Base-by-base conservation (phyloP, 2,329 filamentous ascomycete species). In the Arachnomyces sp. region DNA sequence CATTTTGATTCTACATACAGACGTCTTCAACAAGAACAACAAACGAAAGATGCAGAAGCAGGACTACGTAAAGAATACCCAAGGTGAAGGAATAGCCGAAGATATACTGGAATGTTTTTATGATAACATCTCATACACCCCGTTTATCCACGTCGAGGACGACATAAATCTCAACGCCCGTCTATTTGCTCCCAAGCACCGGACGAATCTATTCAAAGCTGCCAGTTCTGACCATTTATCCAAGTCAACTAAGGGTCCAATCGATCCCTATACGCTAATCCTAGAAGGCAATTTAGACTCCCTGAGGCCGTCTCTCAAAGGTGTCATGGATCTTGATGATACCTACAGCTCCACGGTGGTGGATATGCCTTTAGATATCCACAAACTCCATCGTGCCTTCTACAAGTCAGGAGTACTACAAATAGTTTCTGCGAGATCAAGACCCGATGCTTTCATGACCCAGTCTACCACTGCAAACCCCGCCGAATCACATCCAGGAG, bases 21-120 rank as follows among this genome's bases (percentile, higher is more conserved):
- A 98, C 58, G 86, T 94, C n/a, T 96, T 96, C 77, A 98, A 98
- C 71, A 94, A 94, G 65, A 98, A 96, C 69, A 96, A 96, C 68
- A 96, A 96, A 67, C 78, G 92, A 61, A 98, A 98, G 65, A 98
- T 98, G 92, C 88, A 94, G 57, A 93, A 94, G 58, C 68, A 76
- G 1, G 92, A 96, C 56, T 98, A 98, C 63, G 74, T 96, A 51
- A 95, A 93, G 63, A 96, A 96, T 59, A 93, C 89, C 0, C 81
- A 80, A 15, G 88, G 85, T 2, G 89, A 96, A 58, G 87, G 87
- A 11, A 84, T 96, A n/a, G 85, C 84, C 38, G 85, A 93, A 49
- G 90, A 96, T 49, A 84, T 96, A 31, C 71, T 96, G 11, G 88
- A 88, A 55, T 95, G 90, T 58, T 93, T 98, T 58, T 98, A 96